phyloP scores from a whole-genome alignment of 805 yeast species.

The Komagataella phaffii region DNA sequence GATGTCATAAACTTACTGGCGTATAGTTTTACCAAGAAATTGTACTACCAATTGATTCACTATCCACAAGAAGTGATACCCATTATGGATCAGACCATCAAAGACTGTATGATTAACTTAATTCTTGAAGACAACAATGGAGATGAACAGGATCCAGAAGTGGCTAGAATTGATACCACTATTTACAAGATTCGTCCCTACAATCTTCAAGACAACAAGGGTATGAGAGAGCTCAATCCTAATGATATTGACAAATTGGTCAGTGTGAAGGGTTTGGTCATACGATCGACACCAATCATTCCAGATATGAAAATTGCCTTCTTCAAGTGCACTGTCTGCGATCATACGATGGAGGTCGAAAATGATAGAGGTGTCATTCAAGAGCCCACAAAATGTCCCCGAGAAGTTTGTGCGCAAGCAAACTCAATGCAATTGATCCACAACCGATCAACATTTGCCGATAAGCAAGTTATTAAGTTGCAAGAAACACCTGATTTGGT shows the following conservation, averaged over 20 bases:
- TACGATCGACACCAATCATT: constrained; percentile 80
- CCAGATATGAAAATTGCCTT: constrained; percentile 98
- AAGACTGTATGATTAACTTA: constrained; percentile 74
- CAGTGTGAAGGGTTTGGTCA: constrained; percentile 78
- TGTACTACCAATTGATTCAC: constrained; percentile 76
- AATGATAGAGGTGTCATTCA: constrained; percentile 90
- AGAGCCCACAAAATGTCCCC: constrained; percentile 90
- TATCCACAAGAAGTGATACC: constrained; percentile 97
- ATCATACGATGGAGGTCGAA: constrained; percentile 82
- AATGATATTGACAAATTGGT: constrained; percentile 90
- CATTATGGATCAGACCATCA: constrained; percentile 92
- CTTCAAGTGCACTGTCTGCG: constrained; percentile 90
- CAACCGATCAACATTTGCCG: constrained; percentile 86
- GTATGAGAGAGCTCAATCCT: constrained; percentile 90
- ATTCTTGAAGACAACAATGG: constrained; percentile 34
- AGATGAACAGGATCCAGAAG: constrained; percentile 28
- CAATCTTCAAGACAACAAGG: constrained; percentile 58
- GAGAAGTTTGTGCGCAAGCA: constrained; percentile 67
- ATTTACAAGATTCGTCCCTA: constrained; percentile 84
- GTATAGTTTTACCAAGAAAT: constrained; percentile 59
- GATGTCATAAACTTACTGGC: constrained; percentile 74
- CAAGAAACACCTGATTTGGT: constrained; percentile 95
- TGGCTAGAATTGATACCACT: constrained; percentile 62
- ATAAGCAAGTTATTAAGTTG: constrained; percentile 84
- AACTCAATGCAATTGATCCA: constrained; percentile 87